Percentiles rank a stretch among this genome's conserved stretches.
These are phyloP conservation scores for Stephanodiscus triporus DNA, from an alignment of 108 stramenopile species.

Conservation along the genomic window DNA sequence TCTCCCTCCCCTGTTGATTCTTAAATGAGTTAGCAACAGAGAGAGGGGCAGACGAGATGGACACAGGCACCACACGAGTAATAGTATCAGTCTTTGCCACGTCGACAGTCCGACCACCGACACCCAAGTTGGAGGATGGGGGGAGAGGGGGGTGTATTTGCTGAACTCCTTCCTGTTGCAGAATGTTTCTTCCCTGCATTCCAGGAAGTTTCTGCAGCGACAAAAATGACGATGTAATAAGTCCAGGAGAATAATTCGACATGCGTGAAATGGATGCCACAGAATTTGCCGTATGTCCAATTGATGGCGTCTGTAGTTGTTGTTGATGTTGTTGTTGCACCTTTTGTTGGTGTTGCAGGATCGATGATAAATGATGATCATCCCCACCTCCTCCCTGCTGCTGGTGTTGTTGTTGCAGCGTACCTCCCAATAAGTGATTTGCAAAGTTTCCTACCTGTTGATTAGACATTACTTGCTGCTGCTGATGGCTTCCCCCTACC, in stretches of 20 bases:
- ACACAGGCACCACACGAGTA: conserved; percentile 30
- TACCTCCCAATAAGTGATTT: not conserved
- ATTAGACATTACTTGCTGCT: not conserved
- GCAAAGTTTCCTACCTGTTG: not conserved
- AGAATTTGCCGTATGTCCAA: not conserved
- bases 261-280: not conserved
- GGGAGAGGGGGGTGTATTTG: not conserved
- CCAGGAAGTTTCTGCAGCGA: not conserved
- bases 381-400: not conserved
- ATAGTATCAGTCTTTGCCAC: not conserved
- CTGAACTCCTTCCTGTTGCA: not conserved
- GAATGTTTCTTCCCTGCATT: not conserved
- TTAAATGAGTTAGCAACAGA: not conserved
- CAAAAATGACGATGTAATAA: not conserved
- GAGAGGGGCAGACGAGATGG: conserved; percentile 16
- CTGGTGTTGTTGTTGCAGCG: not conserved
- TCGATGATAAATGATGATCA: not conserved
- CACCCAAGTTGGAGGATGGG: not conserved
- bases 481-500: not conserved
- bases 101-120: not conserved
- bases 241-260: not conserved
- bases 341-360: conserved; percentile 6
- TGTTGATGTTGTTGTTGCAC: not conserved
- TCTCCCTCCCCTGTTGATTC: not conserved
- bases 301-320: not conserved